Conservation (phyloP, 2,329 filamentous ascomycete genomes). For the Aspergillus sp. region DNA sequence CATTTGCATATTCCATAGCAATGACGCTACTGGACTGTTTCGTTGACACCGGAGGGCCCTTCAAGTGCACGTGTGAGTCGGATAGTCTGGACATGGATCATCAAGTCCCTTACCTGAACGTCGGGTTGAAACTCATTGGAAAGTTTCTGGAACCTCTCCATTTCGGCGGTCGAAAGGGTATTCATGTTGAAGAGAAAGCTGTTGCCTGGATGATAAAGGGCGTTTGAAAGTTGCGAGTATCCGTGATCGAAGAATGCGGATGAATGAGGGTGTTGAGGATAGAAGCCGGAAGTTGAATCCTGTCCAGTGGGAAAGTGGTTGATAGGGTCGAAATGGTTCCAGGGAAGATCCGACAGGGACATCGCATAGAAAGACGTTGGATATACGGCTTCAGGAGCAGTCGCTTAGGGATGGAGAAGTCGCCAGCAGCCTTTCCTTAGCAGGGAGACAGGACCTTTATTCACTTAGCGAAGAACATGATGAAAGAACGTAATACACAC, state of each 20-base stretch:
- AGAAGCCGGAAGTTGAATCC: conserved; percentile 27
- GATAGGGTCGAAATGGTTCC: conserved; percentile 36
- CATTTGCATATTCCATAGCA: conserved; percentile 82
- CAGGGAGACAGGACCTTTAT: neutral
- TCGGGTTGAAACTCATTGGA: conserved; percentile 63
- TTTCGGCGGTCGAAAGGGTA: conserved; percentile 52
- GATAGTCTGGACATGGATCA: neutral
- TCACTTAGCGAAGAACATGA: neutral
- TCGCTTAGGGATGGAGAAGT: conserved; percentile 15
- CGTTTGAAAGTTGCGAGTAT: conserved; percentile 26
- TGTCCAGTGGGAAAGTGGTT: conserved; percentile 34
- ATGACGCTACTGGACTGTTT: conserved; percentile 76
- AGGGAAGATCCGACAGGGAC: conserved; percentile 39
- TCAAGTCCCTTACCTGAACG: conserved; percentile 47
- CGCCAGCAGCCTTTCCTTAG: conserved; percentile 12
- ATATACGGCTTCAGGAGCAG: conserved; percentile 10
- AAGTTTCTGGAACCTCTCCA: conserved; percentile 63
- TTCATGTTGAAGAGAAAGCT: conserved; percentile 37
- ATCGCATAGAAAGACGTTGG: conserved; percentile 31
- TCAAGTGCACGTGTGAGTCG: conserved; percentile 26
- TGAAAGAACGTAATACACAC: conserved; percentile 13
- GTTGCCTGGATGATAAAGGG: conserved; percentile 16
- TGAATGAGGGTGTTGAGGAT: conserved; percentile 26
- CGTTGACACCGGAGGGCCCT: conserved; percentile 79
- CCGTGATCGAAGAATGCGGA: conserved; percentile 25